Percentiles rank a stretch among this genome's conserved stretches.
phyloP scores from a whole-genome alignment of 768 basidiomycete species.

The Mycena crocata region DNA sequence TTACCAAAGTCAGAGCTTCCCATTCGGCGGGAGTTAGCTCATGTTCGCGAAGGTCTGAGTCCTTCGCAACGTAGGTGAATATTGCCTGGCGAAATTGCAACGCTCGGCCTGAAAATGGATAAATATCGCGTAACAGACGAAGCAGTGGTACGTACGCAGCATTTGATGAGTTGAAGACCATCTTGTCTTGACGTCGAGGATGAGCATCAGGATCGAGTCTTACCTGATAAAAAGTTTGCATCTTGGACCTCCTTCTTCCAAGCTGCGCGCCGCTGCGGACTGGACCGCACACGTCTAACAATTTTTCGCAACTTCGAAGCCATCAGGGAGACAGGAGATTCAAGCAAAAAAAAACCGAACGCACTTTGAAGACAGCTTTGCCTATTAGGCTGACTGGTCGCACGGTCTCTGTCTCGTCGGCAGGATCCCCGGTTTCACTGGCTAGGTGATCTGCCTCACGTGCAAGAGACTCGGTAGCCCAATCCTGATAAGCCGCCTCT shows the following conservation, averaged over 20 bases:
- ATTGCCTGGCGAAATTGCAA: background rate
- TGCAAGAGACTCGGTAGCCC: background rate
- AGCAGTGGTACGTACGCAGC: background rate
- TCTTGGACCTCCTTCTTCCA: conserved; percentile 12
- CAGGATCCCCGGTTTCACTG: background rate
- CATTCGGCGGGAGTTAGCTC: background rate
- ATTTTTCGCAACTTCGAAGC: conserved; percentile 10
- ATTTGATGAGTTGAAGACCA: conserved; percentile 11
- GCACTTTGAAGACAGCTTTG: background rate
- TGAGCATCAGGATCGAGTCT: background rate
- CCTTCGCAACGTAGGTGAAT: conserved; percentile 9
- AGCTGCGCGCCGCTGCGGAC: conserved; percentile 9
- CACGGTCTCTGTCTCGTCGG: conserved; percentile 11
- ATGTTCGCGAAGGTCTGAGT: background rate
- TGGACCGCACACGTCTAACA: conserved; percentile 19
- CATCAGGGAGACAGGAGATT: background rate
- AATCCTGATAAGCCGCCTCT: conserved; percentile 14
- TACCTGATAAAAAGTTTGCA: conserved; percentile 2
- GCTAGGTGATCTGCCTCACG: background rate
- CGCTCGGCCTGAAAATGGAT: background rate
- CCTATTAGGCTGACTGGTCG: background rate
- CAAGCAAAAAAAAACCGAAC: conserved; percentile 15
- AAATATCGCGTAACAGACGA: background rate
- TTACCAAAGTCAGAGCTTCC: background rate
- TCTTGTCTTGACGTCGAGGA: conserved; percentile 5